Evolutionary conservation across 129 eudicot species (phyloP).

Genomic region (Saussurea involucrata): DNA sequence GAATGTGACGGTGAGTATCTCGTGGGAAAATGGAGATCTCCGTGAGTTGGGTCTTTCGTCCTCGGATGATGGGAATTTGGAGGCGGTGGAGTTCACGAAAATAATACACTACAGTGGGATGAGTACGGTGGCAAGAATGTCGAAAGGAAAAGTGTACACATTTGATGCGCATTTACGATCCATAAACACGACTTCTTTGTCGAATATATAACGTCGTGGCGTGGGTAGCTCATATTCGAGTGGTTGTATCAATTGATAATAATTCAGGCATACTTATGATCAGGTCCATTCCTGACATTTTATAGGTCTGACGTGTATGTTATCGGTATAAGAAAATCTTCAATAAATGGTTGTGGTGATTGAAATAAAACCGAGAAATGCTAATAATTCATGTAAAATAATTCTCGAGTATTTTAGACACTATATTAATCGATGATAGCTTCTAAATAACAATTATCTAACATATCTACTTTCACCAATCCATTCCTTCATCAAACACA

Average conservation of each 20-base stretch:
- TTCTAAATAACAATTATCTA: too few relatives aligned
- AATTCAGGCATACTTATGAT: not conserved
- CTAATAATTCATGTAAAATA: too few relatives aligned
- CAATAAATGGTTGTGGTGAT: too few relatives aligned
- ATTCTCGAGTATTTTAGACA: too few relatives aligned
- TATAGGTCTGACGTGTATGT: not conserved
- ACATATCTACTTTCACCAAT: not conserved
- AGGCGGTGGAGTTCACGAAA: conserved; percentile 9
- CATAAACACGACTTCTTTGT: conserved; percentile 23
- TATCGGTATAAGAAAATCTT: too few relatives aligned
- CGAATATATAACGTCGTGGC: not conserved
- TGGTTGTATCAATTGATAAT: not conserved
- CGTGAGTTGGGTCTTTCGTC: conserved; percentile 48
- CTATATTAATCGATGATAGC: too few relatives aligned
- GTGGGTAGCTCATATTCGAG: not conserved
- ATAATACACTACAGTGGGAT: conserved; percentile 45
- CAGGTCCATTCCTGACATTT: not conserved
- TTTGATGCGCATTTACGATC: conserved; percentile 38
- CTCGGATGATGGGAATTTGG: not conserved
- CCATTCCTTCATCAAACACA: not conserved
- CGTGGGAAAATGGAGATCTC: conserved; percentile 56
- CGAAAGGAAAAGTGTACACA: conserved; percentile 40
- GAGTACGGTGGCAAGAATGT: conserved; percentile 28
- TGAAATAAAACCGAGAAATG: too few relatives aligned
- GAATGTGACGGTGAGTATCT: conserved; percentile 47